Percentiles rank a stretch among this genome's conserved stretches.
Conservation (phyloP, 345 rosid species). For the Acer campestre region DNA sequence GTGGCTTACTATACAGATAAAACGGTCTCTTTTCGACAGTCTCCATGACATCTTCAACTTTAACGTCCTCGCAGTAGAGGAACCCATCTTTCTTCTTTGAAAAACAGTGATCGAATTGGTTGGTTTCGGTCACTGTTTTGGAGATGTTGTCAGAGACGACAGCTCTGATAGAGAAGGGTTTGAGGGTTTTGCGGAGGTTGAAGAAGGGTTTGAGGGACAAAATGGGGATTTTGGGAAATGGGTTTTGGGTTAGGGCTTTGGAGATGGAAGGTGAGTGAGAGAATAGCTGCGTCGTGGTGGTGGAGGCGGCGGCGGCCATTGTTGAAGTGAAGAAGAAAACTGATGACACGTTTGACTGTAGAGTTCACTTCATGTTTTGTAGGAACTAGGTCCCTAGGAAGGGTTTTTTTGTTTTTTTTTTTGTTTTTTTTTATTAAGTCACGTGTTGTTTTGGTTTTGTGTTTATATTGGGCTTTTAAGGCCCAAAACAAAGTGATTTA, state of each 20-base stretch:
- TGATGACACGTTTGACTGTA: background rate
- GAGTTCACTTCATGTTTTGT: background rate
- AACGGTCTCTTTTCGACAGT: slow-evolving; percentile 83
- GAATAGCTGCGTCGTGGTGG: slow-evolving; percentile 11
- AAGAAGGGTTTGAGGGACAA: slow-evolving; percentile 37
- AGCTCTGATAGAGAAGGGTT: slow-evolving; percentile 52
- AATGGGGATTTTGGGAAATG: slow-evolving; percentile 38
- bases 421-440: background rate
- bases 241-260: slow-evolving; percentile 42
- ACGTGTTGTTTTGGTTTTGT: background rate
- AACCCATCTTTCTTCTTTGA: slow-evolving; percentile 77
- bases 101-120: slow-evolving; percentile 74
- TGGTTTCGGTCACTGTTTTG: slow-evolving; percentile 29
- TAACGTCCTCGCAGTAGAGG: slow-evolving; percentile 79
- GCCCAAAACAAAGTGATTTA: background rate
- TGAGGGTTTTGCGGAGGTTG: slow-evolving; percentile 33
- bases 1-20: slow-evolving; percentile 85
- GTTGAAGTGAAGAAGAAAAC: slow-evolving; percentile 5
- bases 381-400: no score
- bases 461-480: background rate
- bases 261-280: slow-evolving; percentile 39
- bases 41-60: slow-evolving; percentile 82
- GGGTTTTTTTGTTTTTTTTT: background rate
- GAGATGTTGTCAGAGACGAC: slow-evolving; percentile 54
- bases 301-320: slow-evolving; percentile 41